These are phyloP conservation scores for Polygonum maritimum DNA, from an alignment of 148 eudicot genomes.

Conservation along the genomic window DNA sequence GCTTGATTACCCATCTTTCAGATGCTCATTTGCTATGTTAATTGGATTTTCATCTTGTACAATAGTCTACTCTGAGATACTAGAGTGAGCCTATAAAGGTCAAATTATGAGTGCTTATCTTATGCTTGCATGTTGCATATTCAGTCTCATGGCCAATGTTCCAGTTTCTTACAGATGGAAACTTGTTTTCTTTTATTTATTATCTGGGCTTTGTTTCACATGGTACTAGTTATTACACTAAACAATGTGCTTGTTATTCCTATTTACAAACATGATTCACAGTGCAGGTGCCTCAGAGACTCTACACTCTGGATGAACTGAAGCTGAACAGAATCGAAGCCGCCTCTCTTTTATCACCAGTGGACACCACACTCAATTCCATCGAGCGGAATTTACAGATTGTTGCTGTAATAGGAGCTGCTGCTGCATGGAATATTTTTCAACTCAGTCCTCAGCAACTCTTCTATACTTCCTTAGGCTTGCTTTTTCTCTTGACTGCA, in stretches of 20 bases:
- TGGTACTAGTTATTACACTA: not conserved
- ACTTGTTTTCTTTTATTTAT: not conserved
- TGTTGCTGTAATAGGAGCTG: slow-evolving; percentile 55
- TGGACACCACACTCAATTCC: slow-evolving; percentile 72
- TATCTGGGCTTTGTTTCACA: not conserved
- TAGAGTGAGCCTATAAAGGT: not conserved
- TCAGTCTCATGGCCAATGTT: not conserved
- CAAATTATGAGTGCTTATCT: no score
- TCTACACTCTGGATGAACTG: slow-evolving; percentile 79
- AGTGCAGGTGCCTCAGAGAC: slow-evolving; percentile 90
- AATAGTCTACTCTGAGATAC: not conserved
- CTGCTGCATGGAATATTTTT: slow-evolving; percentile 69
- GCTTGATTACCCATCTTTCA: not conserved
- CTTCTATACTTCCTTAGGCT: slow-evolving; percentile 48
- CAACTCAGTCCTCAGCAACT: slow-evolving; percentile 48
- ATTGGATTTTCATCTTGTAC: not conserved
- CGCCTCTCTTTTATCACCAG: slow-evolving; percentile 64
- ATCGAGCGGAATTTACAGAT: slow-evolving; percentile 69
- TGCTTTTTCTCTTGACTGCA: slow-evolving; percentile 60
- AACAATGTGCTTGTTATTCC: not conserved
- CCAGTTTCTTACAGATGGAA: not conserved
- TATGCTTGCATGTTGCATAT: not conserved
- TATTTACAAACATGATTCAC: slow-evolving; percentile 5
- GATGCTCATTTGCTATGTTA: not conserved
- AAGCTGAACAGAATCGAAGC: slow-evolving; percentile 79